Percentiles rank a stretch among this genome's conserved stretches.
Conservation (phyloP, 495 filamentous ascomycete species). For the Penicillium canescens region DNA sequence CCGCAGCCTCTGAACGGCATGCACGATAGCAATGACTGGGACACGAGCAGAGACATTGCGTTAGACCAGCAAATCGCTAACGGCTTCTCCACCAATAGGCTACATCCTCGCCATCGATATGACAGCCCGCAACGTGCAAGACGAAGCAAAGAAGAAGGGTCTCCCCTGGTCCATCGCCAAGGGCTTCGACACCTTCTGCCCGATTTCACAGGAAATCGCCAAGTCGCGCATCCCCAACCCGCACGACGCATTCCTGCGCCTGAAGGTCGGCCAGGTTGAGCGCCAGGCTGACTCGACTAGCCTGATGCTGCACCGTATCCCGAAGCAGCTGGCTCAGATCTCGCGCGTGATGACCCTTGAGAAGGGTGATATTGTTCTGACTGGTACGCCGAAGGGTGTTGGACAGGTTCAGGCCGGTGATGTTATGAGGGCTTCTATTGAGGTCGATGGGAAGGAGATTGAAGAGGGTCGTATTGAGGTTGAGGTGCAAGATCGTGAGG, state of each 20-base stretch:
- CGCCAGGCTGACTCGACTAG: conserved; percentile 83
- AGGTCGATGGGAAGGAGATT: conserved; percentile 78
- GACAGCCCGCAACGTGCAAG: conserved; percentile 90
- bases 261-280: conserved; percentile 72
- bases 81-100: conserved; percentile 39
- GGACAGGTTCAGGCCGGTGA: conserved; percentile 84
- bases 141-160: conserved; percentile 93
- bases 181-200: conserved; percentile 96
- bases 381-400: conserved; percentile 96
- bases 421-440: conserved; percentile 82
- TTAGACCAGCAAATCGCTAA: background rate
- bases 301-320: conserved; percentile 90
- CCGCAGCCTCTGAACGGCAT: background rate
- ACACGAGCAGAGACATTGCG: background rate
- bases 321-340: conserved; percentile 84
- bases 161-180: conserved; percentile 96
- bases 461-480: conserved; percentile 87
- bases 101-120: conserved; percentile 90
- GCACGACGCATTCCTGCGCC: conserved; percentile 79
- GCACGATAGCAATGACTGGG: background rate
- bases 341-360: conserved; percentile 92
- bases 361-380: conserved; percentile 88
- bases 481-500: conserved; percentile 67
- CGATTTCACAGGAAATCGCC: conserved; percentile 73
- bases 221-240: conserved; percentile 82